phyloP scores from a whole-genome alignment of 768 basidiomycete genomes.

The Roridomyces roridus region DNA sequence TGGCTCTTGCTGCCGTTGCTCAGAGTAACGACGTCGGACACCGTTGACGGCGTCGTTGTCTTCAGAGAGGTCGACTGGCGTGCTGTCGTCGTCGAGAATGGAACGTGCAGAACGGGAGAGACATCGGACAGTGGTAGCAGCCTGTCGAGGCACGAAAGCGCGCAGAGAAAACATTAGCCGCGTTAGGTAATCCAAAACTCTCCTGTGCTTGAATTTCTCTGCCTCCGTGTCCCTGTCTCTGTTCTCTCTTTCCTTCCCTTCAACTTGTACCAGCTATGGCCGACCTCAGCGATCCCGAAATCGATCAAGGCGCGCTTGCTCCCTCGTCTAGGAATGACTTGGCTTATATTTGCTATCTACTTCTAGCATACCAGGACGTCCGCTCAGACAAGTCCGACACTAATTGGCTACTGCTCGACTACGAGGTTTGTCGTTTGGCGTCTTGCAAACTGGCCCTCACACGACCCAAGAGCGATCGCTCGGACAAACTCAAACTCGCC shows the following conservation, averaged over 20 bases:
- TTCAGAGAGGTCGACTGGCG: constrained; percentile 55
- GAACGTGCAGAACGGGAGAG: constrained; percentile 36
- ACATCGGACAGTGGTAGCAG: not conserved
- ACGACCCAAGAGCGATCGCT: constrained; percentile 63
- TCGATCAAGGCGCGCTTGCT: constrained; percentile 65
- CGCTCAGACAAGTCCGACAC: constrained; percentile 84
- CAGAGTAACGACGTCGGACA: constrained; percentile 39
- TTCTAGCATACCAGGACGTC: constrained; percentile 85
- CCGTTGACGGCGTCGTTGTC: constrained; percentile 57
- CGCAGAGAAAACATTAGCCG: too few species aligned
- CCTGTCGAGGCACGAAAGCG: too few species aligned
- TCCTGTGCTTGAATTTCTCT: not conserved
- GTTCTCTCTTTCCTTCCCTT: constrained; percentile 9
- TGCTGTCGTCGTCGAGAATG: constrained; percentile 54
- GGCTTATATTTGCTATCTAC: constrained; percentile 23
- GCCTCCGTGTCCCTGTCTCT: constrained; percentile 9
- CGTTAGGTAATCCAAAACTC: not conserved
- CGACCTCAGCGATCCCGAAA: constrained; percentile 76
- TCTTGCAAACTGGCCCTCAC: constrained; percentile 5
- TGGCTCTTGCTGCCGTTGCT: constrained; percentile 43
- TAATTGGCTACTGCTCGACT: constrained; percentile 92
- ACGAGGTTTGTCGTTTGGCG: constrained; percentile 53
- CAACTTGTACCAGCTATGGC: constrained; percentile 63
- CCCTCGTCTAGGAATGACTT: constrained; percentile 26
- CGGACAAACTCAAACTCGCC: constrained; percentile 82